A percentile compares a stretch with the other conserved stretches of the same genome.
Evolutionary conservation across 352 stramenopile species (phyloP).

Genomic region (Phytophthora lateralis): DNA sequence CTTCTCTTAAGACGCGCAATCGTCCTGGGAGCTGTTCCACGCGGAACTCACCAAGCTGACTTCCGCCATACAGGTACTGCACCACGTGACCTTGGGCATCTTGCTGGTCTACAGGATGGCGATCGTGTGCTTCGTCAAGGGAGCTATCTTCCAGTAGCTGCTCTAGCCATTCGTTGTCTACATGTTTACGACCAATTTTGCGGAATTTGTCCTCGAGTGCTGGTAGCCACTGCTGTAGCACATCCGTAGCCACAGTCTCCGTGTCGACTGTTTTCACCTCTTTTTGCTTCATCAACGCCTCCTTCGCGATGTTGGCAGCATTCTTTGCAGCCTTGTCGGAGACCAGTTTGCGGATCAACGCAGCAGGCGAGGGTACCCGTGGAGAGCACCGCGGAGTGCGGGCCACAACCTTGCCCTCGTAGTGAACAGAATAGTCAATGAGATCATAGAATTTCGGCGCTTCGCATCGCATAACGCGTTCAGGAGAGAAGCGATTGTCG

Average conservation of each 20-base stretch:
- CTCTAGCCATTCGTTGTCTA: slow-evolving; percentile 33
- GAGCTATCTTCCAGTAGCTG: slow-evolving; percentile 28
- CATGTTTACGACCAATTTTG: slow-evolving; percentile 25
- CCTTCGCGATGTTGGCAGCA: slow-evolving; percentile 17
- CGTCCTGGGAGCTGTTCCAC: slow-evolving; percentile 63
- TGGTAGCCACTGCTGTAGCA: slow-evolving; percentile 56
- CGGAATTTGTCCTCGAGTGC: slow-evolving; percentile 54
- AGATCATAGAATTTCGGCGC: slow-evolving; percentile 57
- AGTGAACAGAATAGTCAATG: slow-evolving; percentile 64
- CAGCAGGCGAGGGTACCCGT: slow-evolving; percentile 19
- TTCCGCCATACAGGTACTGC: slow-evolving; percentile 61
- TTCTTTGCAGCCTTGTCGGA: slow-evolving; percentile 5
- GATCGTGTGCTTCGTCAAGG: neutral
- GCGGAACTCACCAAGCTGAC: slow-evolving; percentile 61
- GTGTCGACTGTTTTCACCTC: slow-evolving; percentile 15
- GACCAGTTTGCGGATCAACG: slow-evolving; percentile 10
- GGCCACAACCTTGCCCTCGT: slow-evolving; percentile 52
- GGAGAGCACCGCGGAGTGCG: slow-evolving; percentile 49
- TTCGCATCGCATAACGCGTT: slow-evolving; percentile 40
- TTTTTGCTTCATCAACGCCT: slow-evolving; percentile 6
- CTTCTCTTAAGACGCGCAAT: slow-evolving; percentile 64
- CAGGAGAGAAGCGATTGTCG: slow-evolving; percentile 22
- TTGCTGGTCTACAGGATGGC: slow-evolving; percentile 17
- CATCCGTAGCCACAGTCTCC: slow-evolving; percentile 19
- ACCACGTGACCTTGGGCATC: slow-evolving; percentile 20